These are phyloP conservation scores for Blastobotrys arbuscula DNA, from an alignment of 1,139 yeast species.

Conservation along the genomic window DNA sequence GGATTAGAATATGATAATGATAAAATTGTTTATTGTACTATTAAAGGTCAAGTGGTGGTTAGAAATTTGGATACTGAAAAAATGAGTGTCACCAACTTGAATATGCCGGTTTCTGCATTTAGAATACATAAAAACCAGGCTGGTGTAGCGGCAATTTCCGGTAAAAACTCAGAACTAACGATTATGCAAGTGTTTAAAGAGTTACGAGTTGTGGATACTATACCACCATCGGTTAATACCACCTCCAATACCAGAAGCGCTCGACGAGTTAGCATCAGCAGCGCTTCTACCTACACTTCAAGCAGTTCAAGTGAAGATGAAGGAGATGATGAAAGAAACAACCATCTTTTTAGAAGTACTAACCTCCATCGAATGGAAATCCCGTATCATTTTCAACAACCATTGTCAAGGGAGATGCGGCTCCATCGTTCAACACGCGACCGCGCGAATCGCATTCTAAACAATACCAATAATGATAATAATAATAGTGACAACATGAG, in stretches of 20 bases:
- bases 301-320: background rate
- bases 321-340: background rate
- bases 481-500: background rate
- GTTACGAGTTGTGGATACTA: background rate
- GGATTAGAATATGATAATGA: conserved; percentile 31
- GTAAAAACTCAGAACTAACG: conserved; percentile 42
- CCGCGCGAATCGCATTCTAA: background rate
- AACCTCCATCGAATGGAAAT: too few relatives aligned
- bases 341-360: background rate
- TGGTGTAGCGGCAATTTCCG: conserved; percentile 39
- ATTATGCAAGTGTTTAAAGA: conserved; percentile 19
- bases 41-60: conserved; percentile 41
- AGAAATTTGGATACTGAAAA: conserved; percentile 42
- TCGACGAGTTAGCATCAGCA: background rate
- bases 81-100: conserved; percentile 23
- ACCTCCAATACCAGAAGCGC: background rate
- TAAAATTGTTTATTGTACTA: conserved; percentile 42
- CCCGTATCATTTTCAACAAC: too few relatives aligned
- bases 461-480: background rate
- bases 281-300: background rate
- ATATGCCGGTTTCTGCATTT: conserved; percentile 39
- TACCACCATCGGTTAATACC: background rate
- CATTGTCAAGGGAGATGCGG: background rate
- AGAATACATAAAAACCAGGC: conserved; percentile 32
- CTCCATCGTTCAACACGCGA: background rate